These are phyloP conservation scores for Salix dunnii DNA, from an alignment of 345 rosid species.

Conservation along the genomic window DNA sequence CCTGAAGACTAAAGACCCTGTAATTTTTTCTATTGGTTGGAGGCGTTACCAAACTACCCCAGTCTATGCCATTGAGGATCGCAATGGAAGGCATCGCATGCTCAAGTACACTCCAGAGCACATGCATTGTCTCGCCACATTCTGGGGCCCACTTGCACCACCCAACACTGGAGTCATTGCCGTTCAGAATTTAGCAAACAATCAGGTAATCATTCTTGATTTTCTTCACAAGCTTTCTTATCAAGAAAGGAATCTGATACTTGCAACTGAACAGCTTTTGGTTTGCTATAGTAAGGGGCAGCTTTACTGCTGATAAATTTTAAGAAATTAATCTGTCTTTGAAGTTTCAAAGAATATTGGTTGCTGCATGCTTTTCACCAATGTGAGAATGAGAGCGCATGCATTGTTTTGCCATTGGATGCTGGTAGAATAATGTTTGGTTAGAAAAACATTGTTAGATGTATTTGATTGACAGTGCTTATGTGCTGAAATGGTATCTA, in stretches of 20 bases:
- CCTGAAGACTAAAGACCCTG: conserved; percentile 82
- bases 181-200: conserved; percentile 71
- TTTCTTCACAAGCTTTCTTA: neutral
- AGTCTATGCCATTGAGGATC: conserved; percentile 79
- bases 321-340: neutral
- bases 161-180: conserved; percentile 85
- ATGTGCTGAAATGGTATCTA: neutral
- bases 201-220: conserved; percentile 51
- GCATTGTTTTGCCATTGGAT: neutral
- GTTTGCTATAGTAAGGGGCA: neutral
- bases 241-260: neutral
- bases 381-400: neutral
- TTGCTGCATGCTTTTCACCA: neutral
- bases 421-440: neutral
- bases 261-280: neutral
- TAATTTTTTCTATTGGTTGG: conserved; percentile 92
- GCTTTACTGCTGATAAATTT: neutral
- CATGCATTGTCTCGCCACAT: conserved; percentile 92
- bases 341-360: neutral
- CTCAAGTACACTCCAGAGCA: conserved; percentile 94
- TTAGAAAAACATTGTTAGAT: too few relatives aligned
- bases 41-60: conserved; percentile 89
- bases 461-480: too few relatives aligned
- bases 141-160: conserved; percentile 98
- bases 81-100: conserved; percentile 87